phyloP scores from a whole-genome alignment of 805 yeast genomes.

The Jamesozyma gamospora region DNA sequence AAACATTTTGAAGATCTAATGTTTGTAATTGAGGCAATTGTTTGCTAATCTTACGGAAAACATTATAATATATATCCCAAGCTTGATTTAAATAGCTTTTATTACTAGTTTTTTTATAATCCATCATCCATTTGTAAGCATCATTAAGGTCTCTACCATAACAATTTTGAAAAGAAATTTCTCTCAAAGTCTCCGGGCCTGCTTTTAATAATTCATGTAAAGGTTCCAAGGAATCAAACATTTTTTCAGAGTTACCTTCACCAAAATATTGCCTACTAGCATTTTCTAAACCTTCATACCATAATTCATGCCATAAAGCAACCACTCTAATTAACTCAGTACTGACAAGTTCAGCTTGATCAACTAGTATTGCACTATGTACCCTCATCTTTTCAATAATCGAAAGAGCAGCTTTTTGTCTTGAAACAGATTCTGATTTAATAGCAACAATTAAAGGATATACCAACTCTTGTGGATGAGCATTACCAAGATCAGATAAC shows the following conservation, averaged over 20 bases:
- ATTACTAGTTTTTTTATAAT: slow-evolving; percentile 77
- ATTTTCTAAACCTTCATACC: slow-evolving; percentile 97
- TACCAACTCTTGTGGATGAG: slow-evolving; percentile 94
- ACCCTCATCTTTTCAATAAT: slow-evolving; percentile 87
- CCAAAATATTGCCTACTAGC: slow-evolving; percentile 90
- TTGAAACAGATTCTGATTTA: slow-evolving; percentile 79
- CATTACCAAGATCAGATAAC: slow-evolving; percentile 79
- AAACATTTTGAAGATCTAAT: slow-evolving; percentile 83
- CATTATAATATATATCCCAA: slow-evolving; percentile 93
- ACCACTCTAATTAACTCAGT: slow-evolving; percentile 89
- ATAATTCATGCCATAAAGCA: slow-evolving; percentile 92
- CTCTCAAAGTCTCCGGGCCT: slow-evolving; percentile 89
- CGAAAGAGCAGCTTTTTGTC: slow-evolving; percentile 85
- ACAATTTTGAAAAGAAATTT: slow-evolving; percentile 82
- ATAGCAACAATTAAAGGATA: slow-evolving; percentile 94
- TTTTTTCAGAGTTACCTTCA: slow-evolving; percentile 87
- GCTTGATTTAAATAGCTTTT: slow-evolving; percentile 87
- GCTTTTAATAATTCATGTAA: slow-evolving; percentile 72
- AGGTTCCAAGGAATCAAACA: slow-evolving; percentile 87
- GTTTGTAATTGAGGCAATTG: slow-evolving; percentile 81
- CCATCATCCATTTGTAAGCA: slow-evolving; percentile 88
- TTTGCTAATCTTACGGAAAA: slow-evolving; percentile 81
- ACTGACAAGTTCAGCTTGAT: slow-evolving; percentile 90
- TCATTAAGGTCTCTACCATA: slow-evolving; percentile 88
- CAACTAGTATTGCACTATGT: slow-evolving; percentile 76